These are phyloP conservation scores for Podospora fimiseda DNA, from an alignment of 495 filamentous ascomycete genomes.

Conservation along the genomic window DNA sequence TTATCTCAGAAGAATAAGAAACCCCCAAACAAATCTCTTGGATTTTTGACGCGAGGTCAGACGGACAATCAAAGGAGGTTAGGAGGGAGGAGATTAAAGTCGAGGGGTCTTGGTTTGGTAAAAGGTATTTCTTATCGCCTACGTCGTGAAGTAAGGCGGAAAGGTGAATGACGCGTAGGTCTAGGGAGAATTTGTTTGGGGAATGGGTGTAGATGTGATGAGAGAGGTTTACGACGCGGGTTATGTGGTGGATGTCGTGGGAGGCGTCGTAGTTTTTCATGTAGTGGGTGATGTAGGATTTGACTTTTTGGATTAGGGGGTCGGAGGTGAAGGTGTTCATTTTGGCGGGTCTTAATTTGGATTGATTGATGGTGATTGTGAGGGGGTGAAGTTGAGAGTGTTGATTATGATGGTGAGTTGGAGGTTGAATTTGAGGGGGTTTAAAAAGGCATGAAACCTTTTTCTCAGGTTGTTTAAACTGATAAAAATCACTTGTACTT, in stretches of 20 bases:
- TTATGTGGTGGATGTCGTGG: constrained; percentile 79
- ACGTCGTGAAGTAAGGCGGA: constrained; percentile 81
- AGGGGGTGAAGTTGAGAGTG: neutral
- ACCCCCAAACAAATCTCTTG: constrained; percentile 67
- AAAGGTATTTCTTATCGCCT: constrained; percentile 70
- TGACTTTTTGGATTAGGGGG: constrained; percentile 43
- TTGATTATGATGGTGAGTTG: neutral
- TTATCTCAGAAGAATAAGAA: constrained; percentile 68
- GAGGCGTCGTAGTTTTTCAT: constrained; percentile 80
- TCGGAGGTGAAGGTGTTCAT: constrained; percentile 29
- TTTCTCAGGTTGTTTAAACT: neutral
- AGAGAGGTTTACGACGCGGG: constrained; percentile 70
- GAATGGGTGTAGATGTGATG: constrained; percentile 49
- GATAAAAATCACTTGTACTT: neutral
- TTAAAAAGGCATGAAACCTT: neutral
- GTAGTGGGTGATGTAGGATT: constrained; percentile 55
- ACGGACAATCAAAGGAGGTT: constrained; percentile 45
- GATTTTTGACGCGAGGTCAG: constrained; percentile 53
- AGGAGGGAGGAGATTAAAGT: constrained; percentile 55
- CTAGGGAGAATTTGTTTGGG: constrained; percentile 27
- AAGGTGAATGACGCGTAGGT: constrained; percentile 57
- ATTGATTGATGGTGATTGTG: neutral
- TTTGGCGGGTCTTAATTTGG: neutral
- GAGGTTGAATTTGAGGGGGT: neutral
- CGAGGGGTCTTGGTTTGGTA: constrained; percentile 42